Conservation (phyloP, 306 rosid genomes). For the Dalbergia cochinchinensis region DNA sequence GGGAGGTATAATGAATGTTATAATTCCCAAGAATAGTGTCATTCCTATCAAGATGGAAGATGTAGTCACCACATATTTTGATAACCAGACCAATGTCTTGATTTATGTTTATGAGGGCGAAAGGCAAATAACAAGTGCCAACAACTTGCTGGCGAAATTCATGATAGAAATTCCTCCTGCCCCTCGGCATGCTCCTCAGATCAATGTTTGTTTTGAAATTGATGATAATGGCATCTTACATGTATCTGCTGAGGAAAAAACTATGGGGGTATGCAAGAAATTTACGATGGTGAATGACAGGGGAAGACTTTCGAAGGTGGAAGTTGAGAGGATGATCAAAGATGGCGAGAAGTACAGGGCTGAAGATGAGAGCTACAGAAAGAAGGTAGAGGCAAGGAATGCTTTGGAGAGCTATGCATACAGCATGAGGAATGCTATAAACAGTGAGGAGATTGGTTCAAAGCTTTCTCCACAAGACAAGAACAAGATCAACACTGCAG, state of each 20-base stretch:
- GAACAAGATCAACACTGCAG: not conserved
- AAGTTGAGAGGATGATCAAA: constrained; percentile 81
- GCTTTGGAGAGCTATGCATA: constrained; percentile 75
- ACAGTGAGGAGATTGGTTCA: constrained; percentile 70
- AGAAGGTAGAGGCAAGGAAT: constrained; percentile 71
- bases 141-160: constrained; percentile 56
- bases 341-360: constrained; percentile 86
- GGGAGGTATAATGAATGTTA: not conserved
- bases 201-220: constrained; percentile 51
- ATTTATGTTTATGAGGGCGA: constrained; percentile 60
- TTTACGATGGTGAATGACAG: not conserved
- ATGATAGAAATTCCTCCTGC: constrained; percentile 46
- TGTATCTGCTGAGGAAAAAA: not conserved
- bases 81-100: constrained; percentile 43
- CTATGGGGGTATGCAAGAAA: not conserved
- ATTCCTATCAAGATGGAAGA: constrained; percentile 44
- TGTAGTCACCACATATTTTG: constrained; percentile 38
- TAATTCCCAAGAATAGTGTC: constrained; percentile 7
- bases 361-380: constrained; percentile 78
- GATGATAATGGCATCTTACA: constrained; percentile 53
- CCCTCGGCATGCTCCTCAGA: constrained; percentile 42
- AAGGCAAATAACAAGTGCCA: constrained; percentile 47
- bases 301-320: constrained; percentile 79
- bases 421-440: constrained; percentile 75
- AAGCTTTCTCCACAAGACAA: not conserved